Conservation (phyloP, 73 alveolate species). For the Paramecium bursaria region DNA sequence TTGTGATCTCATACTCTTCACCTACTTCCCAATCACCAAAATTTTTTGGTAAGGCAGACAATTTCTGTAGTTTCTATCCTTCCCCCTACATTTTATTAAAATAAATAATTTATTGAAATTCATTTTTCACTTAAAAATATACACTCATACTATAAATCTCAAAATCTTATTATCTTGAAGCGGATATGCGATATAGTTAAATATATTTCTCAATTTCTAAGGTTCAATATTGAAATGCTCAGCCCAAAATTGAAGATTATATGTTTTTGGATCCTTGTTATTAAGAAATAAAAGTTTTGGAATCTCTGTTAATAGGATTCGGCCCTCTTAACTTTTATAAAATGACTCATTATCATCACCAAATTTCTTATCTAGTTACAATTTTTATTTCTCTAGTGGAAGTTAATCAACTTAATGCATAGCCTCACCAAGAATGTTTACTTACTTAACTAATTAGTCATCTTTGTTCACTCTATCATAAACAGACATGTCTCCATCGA, state of each 20-base stretch:
- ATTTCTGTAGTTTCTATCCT: slow-evolving; percentile 58
- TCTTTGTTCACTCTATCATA: slow-evolving; percentile 32
- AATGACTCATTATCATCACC: slow-evolving; percentile 50
- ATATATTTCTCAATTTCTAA: slow-evolving; percentile 80
- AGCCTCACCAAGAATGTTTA: slow-evolving; percentile 15
- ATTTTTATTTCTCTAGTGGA: neutral
- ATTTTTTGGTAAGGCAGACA: slow-evolving; percentile 34
- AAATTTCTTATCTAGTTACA: slow-evolving; percentile 63
- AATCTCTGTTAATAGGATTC: slow-evolving; percentile 82
- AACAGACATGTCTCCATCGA: slow-evolving; percentile 42
- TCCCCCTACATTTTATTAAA: too few relatives aligned
- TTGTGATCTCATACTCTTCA: slow-evolving; percentile 85
- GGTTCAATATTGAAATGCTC: slow-evolving; percentile 80
- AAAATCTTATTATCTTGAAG: too few relatives aligned
- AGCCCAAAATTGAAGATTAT: slow-evolving; percentile 81
- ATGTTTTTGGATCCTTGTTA: slow-evolving; percentile 83
- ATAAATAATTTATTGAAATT: too few relatives aligned
- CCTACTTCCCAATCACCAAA: slow-evolving; percentile 82
- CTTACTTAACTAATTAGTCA: slow-evolving; percentile 30
- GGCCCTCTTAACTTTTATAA: slow-evolving; percentile 71
- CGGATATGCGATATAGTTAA: slow-evolving; percentile 83
- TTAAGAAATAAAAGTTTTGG: slow-evolving; percentile 78
- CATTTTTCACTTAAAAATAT: too few relatives aligned
- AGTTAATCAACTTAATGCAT: slow-evolving; percentile 64
- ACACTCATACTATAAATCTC: too few relatives aligned